Conservation (phyloP, 805 yeast genomes). For the Wickerhamomyces bovis region DNA sequence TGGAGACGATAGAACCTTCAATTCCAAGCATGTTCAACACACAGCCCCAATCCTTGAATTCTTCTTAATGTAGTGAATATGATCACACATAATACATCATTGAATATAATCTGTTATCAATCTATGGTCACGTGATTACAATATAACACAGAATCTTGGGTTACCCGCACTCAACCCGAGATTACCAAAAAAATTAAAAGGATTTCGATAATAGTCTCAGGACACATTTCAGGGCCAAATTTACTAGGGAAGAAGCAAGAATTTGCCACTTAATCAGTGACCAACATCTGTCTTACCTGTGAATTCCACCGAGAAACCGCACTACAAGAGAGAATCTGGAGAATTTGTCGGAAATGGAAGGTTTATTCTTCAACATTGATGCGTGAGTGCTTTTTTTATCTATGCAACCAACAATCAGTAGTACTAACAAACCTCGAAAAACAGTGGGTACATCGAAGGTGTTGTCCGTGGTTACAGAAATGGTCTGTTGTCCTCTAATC, state of each 20-base stretch:
- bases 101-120: no score
- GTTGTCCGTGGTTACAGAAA: slow-evolving; percentile 90
- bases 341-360: slow-evolving; percentile 61
- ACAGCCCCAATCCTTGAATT: no score
- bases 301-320: not conserved
- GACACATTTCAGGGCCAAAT: not conserved
- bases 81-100: no score
- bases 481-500: slow-evolving; percentile 70
- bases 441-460: slow-evolving; percentile 82
- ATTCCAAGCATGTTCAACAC: no score
- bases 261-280: not conserved
- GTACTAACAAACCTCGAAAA: slow-evolving; percentile 18
- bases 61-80: no score
- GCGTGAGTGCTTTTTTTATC: slow-evolving; percentile 21
- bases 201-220: not conserved
- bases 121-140: no score
- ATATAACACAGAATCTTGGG: not conserved
- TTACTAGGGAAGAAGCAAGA: not conserved
- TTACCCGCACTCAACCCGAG: not conserved
- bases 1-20: no score
- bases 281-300: not conserved
- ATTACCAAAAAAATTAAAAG: not conserved
- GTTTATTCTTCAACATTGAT: slow-evolving; percentile 84
- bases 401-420: not conserved
- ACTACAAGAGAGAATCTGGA: not conserved